Conservation (phyloP, 768 basidiomycete genomes). For the Macrocybe gigantea region DNA sequence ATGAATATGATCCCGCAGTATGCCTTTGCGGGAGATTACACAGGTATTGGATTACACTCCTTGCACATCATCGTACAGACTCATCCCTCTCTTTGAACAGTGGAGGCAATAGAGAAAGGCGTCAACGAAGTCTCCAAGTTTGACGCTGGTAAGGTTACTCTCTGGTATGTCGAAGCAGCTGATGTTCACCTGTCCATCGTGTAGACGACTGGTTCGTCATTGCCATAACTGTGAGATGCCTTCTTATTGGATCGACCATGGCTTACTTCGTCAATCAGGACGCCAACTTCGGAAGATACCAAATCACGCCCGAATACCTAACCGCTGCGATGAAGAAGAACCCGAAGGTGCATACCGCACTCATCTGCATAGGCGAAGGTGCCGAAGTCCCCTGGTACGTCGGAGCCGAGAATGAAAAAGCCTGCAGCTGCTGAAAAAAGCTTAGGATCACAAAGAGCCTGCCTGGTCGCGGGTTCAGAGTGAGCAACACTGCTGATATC, state of each 20-base stretch:
- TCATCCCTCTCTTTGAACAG: slow-evolving; percentile 20
- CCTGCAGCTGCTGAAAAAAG: neutral
- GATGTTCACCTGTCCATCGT: neutral
- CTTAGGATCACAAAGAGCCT: slow-evolving; percentile 59
- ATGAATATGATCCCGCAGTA: slow-evolving; percentile 67
- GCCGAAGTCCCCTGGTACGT: slow-evolving; percentile 57
- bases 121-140: slow-evolving; percentile 55
- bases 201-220: slow-evolving; percentile 70
- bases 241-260: neutral
- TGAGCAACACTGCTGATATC: slow-evolving; percentile 57
- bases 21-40: slow-evolving; percentile 63
- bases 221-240: slow-evolving; percentile 43
- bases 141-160: slow-evolving; percentile 43
- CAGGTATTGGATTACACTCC: slow-evolving; percentile 27
- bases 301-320: slow-evolving; percentile 54
- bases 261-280: slow-evolving; percentile 26
- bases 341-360: slow-evolving; percentile 60
- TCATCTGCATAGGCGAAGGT: slow-evolving; percentile 67
- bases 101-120: slow-evolving; percentile 61
- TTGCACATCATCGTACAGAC: neutral
- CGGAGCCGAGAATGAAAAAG: neutral
- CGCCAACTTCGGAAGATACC: slow-evolving; percentile 61
- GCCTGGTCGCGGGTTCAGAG: slow-evolving; percentile 54
- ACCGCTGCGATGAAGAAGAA: slow-evolving; percentile 51
- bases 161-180: neutral